Evolutionary conservation across 2,329 filamentous ascomycete genomes (phyloP), one percentile per base, ranked within the genome.

Genomic region (Alternaria ventricosa): DNA sequence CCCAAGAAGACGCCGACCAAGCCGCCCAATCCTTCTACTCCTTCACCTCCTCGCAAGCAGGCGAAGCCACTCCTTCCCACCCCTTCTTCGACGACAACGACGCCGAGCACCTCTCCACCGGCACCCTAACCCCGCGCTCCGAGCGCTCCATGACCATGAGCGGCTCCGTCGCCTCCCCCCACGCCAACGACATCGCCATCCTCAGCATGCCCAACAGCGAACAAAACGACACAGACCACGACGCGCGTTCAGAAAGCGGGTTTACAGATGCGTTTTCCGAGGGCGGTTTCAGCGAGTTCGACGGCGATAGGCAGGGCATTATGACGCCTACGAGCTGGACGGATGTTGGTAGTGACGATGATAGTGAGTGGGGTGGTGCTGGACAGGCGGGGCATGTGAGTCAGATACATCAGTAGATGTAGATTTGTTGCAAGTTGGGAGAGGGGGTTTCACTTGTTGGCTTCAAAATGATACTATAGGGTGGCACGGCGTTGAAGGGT

Each of bases 251-350:
- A 1, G 78, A 81, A 36, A 68, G 70, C 36, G 78, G 76, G 9
- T 80, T 79, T 45, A 78, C 75, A 3, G 79, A 80, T 22, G 78
- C 77, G 3, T 75, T 78, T 65, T 76, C 71, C 0, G 77, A 79
- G 30, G 70, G 67, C 1, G 74, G 75, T 0, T 79, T 78, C 61
- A 77, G 76, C 44, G 78, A 79, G 51, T 63, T 74, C 6, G 68
- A 69, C 13, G 54, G 68, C 13, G 69, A 55, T 1, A 50, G 60
- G 36, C 15, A 50, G 4, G 79, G 79, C 15, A 69, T 76, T 15
- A 74, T 76, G 72, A 81, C 80, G 7, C 80, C 80, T 10, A 74
- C 66, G 13, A 77, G 73, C 23, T 82, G 80, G 80, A 79, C 78
- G 43, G 79, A 82, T 60, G 75, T 82, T 10, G 80, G 78, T 3